These are phyloP conservation scores for Sisymbrium irio DNA, from an alignment of 345 rosid genomes.

Conservation along the genomic window DNA sequence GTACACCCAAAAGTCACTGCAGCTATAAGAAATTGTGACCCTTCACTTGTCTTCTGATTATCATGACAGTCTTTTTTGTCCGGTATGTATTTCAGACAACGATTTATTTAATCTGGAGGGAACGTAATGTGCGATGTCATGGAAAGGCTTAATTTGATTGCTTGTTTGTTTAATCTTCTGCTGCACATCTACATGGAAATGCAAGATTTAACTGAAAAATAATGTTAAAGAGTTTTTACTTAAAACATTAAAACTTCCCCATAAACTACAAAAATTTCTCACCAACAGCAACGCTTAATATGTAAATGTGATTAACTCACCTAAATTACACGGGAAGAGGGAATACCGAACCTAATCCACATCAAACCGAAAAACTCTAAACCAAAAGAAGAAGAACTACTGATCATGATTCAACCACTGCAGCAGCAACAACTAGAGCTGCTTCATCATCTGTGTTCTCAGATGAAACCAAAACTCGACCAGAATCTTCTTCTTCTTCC, in stretches of 20 bases:
- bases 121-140: too few species aligned
- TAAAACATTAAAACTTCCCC: not conserved
- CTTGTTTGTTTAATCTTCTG: not conserved
- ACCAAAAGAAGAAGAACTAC: constrained; percentile 5
- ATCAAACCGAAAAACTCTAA: constrained; percentile 18
- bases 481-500: constrained; percentile 36
- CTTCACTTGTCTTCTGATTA: not conserved
- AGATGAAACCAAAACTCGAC: constrained; percentile 38
- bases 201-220: not conserved
- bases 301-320: constrained; percentile 17
- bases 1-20: not conserved
- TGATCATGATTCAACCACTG: constrained; percentile 57
- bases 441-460: constrained; percentile 74
- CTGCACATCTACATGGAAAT: not conserved
- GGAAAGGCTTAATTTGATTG: not conserved
- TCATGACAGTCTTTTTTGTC: not conserved
- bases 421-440: constrained; percentile 26
- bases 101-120: too few species aligned
- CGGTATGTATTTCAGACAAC: too few species aligned
- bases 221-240: not conserved
- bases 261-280: constrained; percentile 22
- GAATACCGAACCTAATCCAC: constrained; percentile 17
- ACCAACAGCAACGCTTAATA: not conserved
- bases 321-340: constrained; percentile 26
- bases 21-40: not conserved